These are phyloP conservation scores for Tubosaeta sp. DNA, from an alignment of 768 basidiomycete species.

Conservation along the genomic window DNA sequence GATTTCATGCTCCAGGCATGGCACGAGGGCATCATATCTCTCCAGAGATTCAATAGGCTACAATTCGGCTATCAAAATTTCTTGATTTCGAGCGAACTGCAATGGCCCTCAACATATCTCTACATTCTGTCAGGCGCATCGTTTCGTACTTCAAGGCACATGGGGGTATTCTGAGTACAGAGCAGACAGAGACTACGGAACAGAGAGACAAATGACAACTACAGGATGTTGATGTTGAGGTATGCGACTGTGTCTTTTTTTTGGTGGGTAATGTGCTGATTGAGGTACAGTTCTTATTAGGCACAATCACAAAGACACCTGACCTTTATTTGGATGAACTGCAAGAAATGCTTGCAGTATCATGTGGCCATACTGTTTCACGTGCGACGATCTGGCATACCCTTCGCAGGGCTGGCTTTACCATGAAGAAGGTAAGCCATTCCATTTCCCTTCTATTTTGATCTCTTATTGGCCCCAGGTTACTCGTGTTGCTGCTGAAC, in stretches of 20 bases:
- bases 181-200: not conserved
- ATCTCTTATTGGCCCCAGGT: not conserved
- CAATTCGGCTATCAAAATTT: not conserved
- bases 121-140: not conserved
- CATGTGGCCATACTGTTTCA: not conserved
- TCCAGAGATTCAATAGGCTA: not conserved
- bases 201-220: not conserved
- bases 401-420: not conserved
- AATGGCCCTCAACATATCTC: not conserved
- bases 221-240: not conserved
- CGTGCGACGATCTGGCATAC: not conserved
- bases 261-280: not conserved
- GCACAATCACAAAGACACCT: not conserved
- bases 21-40: not conserved
- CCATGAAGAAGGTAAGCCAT: not conserved
- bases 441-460: not conserved
- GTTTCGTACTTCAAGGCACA: not conserved
- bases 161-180: not conserved
- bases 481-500: not conserved
- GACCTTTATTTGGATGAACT: not conserved
- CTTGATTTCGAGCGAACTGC: not conserved
- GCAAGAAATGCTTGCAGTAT: not conserved
- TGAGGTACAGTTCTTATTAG: not conserved
- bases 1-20: not conserved
- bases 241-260: not conserved